phyloP scores from a whole-genome alignment of 1,139 yeast species.

The Yamadazyma spencermartinsiae region DNA sequence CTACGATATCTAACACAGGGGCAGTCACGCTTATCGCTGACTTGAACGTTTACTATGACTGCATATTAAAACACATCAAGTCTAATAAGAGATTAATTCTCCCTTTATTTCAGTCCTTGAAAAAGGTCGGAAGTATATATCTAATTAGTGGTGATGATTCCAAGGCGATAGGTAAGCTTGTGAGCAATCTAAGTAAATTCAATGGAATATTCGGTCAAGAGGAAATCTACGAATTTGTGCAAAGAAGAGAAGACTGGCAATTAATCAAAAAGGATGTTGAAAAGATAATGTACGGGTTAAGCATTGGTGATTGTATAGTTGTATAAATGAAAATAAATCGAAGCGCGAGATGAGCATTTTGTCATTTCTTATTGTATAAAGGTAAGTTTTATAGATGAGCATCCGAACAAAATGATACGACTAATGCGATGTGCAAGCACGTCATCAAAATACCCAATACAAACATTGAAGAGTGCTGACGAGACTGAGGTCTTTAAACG shows the following conservation, averaged over 20 bases:
- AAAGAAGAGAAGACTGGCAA: slow-evolving; percentile 85
- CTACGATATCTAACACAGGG: slow-evolving; percentile 75
- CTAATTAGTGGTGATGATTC: slow-evolving; percentile 76
- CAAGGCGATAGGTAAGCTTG: slow-evolving; percentile 79
- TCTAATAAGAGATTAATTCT: slow-evolving; percentile 63
- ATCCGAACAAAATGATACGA: not conserved
- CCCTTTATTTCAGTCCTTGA: slow-evolving; percentile 78
- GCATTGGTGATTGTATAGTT: slow-evolving; percentile 63
- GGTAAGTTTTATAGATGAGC: no score
- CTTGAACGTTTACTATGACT: slow-evolving; percentile 73
- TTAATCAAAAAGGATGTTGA: slow-evolving; percentile 78
- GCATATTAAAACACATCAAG: slow-evolving; percentile 58
- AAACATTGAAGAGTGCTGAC: not conserved
- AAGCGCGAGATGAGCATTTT: slow-evolving; percentile 1
- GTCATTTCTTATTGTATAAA: not conserved
- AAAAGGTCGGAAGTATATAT: slow-evolving; percentile 80
- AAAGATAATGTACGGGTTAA: slow-evolving; percentile 91
- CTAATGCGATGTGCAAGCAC: not conserved
- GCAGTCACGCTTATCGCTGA: slow-evolving; percentile 77
- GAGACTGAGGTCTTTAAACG: slow-evolving; percentile 11
- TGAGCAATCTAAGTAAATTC: slow-evolving; percentile 81
- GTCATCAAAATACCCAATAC: not conserved
- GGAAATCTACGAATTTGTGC: slow-evolving; percentile 89
- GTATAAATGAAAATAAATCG: slow-evolving; percentile 22
- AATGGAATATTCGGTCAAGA: slow-evolving; percentile 91